phyloP scores from a whole-genome alignment of 495 filamentous ascomycete species.

The Lepidopterella palustris region DNA sequence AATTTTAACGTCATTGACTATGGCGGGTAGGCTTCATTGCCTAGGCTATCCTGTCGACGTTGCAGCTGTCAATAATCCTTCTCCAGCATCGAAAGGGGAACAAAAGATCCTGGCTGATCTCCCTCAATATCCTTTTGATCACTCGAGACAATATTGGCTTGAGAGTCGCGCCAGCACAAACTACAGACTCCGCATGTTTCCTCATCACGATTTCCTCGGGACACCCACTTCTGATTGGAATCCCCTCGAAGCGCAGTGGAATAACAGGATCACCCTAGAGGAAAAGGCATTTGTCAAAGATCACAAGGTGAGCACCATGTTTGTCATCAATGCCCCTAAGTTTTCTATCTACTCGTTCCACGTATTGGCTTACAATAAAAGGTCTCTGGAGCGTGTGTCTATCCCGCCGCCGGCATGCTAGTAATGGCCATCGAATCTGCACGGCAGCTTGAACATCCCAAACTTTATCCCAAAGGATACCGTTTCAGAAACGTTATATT shows the following conservation, averaged over 20 bases:
- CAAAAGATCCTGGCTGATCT: background rate
- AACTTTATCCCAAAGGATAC: conserved; percentile 5
- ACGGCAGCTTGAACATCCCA: conserved; percentile 2
- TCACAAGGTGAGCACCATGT: conserved; percentile 8
- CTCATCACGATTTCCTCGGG: conserved; percentile 51
- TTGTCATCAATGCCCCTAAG: background rate
- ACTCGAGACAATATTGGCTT: conserved; percentile 3
- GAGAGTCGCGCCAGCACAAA: conserved; percentile 4
- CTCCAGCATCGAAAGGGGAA: too few relatives aligned
- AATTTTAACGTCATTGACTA: background rate
- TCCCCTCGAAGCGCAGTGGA: conserved; percentile 39
- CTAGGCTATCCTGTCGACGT: background rate
- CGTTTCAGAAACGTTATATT: conserved; percentile 5
- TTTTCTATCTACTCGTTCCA: background rate
- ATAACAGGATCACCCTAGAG: background rate
- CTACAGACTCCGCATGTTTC: conserved; percentile 29
- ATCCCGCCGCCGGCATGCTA: conserved; percentile 35
- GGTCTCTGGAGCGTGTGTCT: conserved; percentile 37
- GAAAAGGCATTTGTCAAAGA: conserved; percentile 10
- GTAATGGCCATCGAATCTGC: conserved; percentile 12
- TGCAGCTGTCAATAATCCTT: background rate
- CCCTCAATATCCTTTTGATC: conserved; percentile 6
- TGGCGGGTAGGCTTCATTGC: background rate
- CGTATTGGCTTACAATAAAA: conserved; percentile 21
- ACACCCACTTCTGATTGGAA: conserved; percentile 43